Evolutionary conservation across 371 early-diverging fungal genomes (phyloP), one percentile per base, ranked within the genome.

Genomic region (Haplosporangium sp.): DNA sequence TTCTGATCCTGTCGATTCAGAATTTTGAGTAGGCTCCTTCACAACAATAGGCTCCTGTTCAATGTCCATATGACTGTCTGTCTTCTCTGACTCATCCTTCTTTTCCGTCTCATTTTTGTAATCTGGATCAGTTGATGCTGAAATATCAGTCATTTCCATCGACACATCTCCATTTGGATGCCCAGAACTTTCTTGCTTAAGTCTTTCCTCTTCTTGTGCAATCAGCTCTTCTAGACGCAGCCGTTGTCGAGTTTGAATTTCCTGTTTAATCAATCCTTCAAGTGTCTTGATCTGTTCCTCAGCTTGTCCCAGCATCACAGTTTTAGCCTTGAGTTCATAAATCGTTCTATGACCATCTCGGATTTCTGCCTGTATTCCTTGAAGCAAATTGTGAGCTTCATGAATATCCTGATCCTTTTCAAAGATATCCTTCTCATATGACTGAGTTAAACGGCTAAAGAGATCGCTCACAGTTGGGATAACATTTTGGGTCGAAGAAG

Each of bases 341-440:
- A 81, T 74, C 50, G 75, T 71, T 11, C 72, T 64, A 37, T 74
- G 81, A 0, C 81, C 81, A 8, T 70, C 67, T 58, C 60, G 65
- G 15, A 81, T 63, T 59, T 81, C 81, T 8, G 71, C 17, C 63
- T 74, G 75, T 35, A 81, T 74, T 27, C 71, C 74, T 19, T 71
- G 72, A 19, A 81, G 60, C 52, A 81, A 2, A 42, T 53, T 71
- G 20, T 78, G 74, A 0, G 83, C 85, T n/a, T 81, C 84, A 50
- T 84, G 37, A 34, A 90, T 61, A 78, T 90, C 90, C 59, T 87
- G 87, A 63, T 90, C 89, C 65, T 89, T 85, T 53, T 90, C 90
- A 77, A 88, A 90, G 2, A 88, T 83, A 63, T 88, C 86, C 38
- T 84, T 87, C 39, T 81, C 81, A 34, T 81, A 81, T n/a, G 81